Evolutionary conservation across 495 filamentous ascomycete genomes (phyloP).

Genomic region (Pyronema omphalodes): DNA sequence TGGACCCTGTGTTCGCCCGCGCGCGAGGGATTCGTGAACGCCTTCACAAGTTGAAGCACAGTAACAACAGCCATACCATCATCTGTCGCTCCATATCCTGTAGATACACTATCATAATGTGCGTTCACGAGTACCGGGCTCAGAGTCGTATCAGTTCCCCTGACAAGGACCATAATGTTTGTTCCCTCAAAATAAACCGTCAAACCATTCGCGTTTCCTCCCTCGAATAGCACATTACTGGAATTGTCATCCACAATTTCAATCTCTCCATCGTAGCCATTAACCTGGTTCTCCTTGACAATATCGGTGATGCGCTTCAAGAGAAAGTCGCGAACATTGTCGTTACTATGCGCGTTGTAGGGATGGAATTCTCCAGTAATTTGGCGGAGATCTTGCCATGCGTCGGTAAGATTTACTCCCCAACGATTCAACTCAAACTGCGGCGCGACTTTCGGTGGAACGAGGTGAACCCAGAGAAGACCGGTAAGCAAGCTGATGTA

Average conservation of each 20-base stretch:
- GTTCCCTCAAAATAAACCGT: constrained; percentile 72
- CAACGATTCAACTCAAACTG: constrained; percentile 36
- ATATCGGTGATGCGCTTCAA: constrained; percentile 52
- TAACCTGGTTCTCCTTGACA: constrained; percentile 35
- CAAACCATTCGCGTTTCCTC: constrained; percentile 18
- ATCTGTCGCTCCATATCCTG: constrained; percentile 70
- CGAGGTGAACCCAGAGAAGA: constrained; percentile 15
- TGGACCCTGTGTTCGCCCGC: constrained; percentile 46
- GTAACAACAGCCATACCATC: constrained; percentile 80
- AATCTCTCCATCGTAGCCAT: constrained; percentile 27
- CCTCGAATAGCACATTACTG: constrained; percentile 54
- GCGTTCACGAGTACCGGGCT: constrained; percentile 61
- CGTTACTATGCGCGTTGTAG: constrained; percentile 70
- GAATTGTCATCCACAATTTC: constrained; percentile 59
- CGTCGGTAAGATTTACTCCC: constrained; percentile 60
- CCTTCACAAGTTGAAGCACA: constrained; percentile 66
- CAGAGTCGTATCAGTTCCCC: constrained; percentile 45
- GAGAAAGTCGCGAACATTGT: constrained; percentile 61
- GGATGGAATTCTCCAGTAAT: constrained; percentile 64
- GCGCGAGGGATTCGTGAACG: constrained; percentile 49
- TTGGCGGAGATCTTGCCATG: constrained; percentile 65
- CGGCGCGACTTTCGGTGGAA: constrained; percentile 27
- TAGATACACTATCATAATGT: constrained; percentile 89
- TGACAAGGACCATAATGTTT: constrained; percentile 83
- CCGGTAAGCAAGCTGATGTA: constrained; percentile 54